phyloP scores from a whole-genome alignment of 176 grass and related monocot species.

The Otatea glauca region DNA sequence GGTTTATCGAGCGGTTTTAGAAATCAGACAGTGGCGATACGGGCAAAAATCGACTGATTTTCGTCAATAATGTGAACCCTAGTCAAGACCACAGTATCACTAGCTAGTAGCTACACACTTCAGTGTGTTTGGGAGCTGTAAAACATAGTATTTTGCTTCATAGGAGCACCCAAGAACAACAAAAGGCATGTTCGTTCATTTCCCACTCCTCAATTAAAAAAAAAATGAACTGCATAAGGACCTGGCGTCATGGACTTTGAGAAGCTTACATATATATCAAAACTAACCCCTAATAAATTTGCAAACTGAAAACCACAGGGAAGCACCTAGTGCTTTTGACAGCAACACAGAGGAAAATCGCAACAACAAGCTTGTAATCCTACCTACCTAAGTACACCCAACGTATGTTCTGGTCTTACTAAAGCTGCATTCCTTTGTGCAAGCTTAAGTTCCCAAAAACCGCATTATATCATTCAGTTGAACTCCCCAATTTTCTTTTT shows the following conservation, averaged over 20 bases:
- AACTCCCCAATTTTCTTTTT: background rate
- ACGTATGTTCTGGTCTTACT: background rate
- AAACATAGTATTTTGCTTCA: background rate
- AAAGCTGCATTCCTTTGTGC: background rate
- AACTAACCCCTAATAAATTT: conserved; percentile 1
- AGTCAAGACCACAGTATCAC: background rate
- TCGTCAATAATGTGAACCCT: too few relatives aligned
- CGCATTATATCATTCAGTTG: background rate
- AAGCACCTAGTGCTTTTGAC: background rate
- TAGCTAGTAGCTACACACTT: background rate
- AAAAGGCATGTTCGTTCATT: background rate
- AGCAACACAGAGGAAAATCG: background rate
- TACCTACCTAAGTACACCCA: background rate
- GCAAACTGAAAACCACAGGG: background rate
- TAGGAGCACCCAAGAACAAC: background rate
- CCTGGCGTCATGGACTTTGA: background rate
- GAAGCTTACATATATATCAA: background rate
- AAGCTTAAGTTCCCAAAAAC: background rate
- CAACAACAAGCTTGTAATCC: too few relatives aligned
- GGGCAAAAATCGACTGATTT: too few relatives aligned
- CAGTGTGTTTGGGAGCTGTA: background rate
- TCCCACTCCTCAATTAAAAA: background rate
- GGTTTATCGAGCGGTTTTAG: too few relatives aligned
- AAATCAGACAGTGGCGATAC: too few relatives aligned
- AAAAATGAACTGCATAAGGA: background rate